Evolutionary conservation across 352 stramenopile species (phyloP).

Genomic region (Pythium chondricola): DNA sequence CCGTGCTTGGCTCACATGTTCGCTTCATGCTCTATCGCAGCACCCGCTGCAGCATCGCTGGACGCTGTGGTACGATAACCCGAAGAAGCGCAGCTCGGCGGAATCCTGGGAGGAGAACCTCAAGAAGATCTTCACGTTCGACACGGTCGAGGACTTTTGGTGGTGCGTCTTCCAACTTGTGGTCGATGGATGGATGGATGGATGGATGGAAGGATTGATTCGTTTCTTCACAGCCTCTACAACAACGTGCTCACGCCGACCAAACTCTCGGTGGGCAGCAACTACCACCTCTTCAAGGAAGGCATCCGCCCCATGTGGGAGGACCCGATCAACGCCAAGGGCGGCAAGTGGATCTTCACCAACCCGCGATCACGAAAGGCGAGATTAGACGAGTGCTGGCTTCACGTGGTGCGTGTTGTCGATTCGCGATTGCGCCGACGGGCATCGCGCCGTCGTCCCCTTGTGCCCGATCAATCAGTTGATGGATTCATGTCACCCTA

Average conservation of each 20-base stretch:
- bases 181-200: neutral
- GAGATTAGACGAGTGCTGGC: slow-evolving; percentile 94
- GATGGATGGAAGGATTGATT: too few relatives aligned
- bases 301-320: slow-evolving; percentile 97
- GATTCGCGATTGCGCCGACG: neutral
- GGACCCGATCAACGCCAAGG: slow-evolving; percentile 91
- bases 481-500: slow-evolving; percentile 14
- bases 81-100: slow-evolving; percentile 84
- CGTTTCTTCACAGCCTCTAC: slow-evolving; percentile 78
- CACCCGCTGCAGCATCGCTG: slow-evolving; percentile 84
- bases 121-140: slow-evolving; percentile 92
- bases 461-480: too few relatives aligned
- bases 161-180: slow-evolving; percentile 41
- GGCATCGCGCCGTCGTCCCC: neutral
- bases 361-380: slow-evolving; percentile 91
- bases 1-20: too few relatives aligned
- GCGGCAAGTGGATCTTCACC: slow-evolving; percentile 97
- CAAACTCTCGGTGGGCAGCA: slow-evolving; percentile 88
- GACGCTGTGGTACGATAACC: slow-evolving; percentile 89
- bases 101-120: slow-evolving; percentile 88
- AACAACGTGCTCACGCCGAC: slow-evolving; percentile 93
- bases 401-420: slow-evolving; percentile 81
- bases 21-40: slow-evolving; percentile 30
- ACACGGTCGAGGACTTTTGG: slow-evolving; percentile 97
- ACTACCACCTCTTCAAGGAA: slow-evolving; percentile 98